phyloP scores from a whole-genome alignment of 257 asterid genomes.

The Anisodus acutangulus region DNA sequence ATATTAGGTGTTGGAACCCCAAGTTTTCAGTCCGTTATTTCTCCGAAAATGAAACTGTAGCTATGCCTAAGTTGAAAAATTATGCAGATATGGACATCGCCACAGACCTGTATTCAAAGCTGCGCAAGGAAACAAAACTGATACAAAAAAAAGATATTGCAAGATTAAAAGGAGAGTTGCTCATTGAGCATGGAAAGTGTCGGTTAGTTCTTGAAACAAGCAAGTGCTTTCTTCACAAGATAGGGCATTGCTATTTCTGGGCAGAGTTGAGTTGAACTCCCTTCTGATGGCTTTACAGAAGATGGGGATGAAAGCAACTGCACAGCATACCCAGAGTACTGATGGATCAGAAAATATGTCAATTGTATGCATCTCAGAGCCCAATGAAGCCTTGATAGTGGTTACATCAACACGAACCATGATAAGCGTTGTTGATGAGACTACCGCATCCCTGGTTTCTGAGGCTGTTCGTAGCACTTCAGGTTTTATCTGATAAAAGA shows the following conservation, averaged over 20 bases:
- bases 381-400: slow-evolving; percentile 54
- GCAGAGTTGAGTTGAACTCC: slow-evolving; percentile 46
- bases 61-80: slow-evolving; percentile 51
- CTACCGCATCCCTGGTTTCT: slow-evolving; percentile 48
- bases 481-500: slow-evolving; percentile 38
- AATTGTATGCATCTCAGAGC: slow-evolving; percentile 51
- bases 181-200: slow-evolving; percentile 58
- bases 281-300: slow-evolving; percentile 48
- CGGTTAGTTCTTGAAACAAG: slow-evolving; percentile 42
- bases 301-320: slow-evolving; percentile 45
- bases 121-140: slow-evolving; percentile 49
- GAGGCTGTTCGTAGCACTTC: slow-evolving; percentile 49
- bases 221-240: slow-evolving; percentile 39
- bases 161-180: slow-evolving; percentile 66
- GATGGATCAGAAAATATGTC: slow-evolving; percentile 39
- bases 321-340: slow-evolving; percentile 39
- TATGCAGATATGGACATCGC: slow-evolving; percentile 56
- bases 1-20: slow-evolving; percentile 36
- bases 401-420: slow-evolving; percentile 46
- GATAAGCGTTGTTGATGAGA: slow-evolving; percentile 53
- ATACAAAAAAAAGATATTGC: slow-evolving; percentile 45
- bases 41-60: slow-evolving; percentile 49
- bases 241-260: slow-evolving; percentile 51
- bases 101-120: slow-evolving; percentile 45
- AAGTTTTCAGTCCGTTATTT: slow-evolving; percentile 51